phyloP scores from a whole-genome alignment of 192 early-diverging fungal species.

The Podila verticillata region DNA sequence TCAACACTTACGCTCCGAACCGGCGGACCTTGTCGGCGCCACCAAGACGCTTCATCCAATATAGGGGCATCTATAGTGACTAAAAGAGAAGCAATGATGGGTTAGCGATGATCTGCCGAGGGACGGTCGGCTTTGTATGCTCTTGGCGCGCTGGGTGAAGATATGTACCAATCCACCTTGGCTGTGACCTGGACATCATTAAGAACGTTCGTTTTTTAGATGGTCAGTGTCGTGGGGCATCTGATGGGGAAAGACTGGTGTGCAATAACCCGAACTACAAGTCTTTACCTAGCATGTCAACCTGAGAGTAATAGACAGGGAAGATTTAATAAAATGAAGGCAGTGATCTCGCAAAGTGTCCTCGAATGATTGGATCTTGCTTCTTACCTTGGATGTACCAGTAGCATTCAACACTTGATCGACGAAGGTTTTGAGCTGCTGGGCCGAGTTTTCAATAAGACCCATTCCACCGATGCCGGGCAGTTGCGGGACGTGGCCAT shows the following conservation, averaged over 20 bases:
- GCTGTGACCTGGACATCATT: not conserved
- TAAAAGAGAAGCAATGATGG: not conserved
- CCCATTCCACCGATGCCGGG: not conserved
- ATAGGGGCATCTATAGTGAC: slow-evolving; percentile 5
- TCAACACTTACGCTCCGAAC: not conserved
- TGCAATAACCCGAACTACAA: not conserved
- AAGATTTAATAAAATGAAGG: too few species aligned
- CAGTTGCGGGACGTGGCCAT: not conserved
- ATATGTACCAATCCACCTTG: not conserved
- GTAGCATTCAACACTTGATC: slow-evolving; percentile 10
- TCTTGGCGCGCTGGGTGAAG: not conserved
- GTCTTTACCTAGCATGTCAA: slow-evolving; percentile 4
- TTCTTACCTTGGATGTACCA: not conserved
- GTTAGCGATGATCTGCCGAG: not conserved
- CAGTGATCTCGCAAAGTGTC: not conserved
- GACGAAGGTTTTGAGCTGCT: not conserved
- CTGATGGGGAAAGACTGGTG: too few species aligned
- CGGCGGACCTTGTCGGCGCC: slow-evolving; percentile 10
- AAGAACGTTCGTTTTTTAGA: not conserved
- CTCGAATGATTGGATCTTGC: not conserved
- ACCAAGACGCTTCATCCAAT: slow-evolving; percentile 11
- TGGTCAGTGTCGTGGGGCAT: not conserved
- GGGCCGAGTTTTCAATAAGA: slow-evolving; percentile 7
- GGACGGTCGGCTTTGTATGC: not conserved
- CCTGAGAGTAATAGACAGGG: not conserved